Evolutionary conservation across 345 rosid genomes (phyloP).

Genomic region (Rhodamnia rubescens): DNA sequence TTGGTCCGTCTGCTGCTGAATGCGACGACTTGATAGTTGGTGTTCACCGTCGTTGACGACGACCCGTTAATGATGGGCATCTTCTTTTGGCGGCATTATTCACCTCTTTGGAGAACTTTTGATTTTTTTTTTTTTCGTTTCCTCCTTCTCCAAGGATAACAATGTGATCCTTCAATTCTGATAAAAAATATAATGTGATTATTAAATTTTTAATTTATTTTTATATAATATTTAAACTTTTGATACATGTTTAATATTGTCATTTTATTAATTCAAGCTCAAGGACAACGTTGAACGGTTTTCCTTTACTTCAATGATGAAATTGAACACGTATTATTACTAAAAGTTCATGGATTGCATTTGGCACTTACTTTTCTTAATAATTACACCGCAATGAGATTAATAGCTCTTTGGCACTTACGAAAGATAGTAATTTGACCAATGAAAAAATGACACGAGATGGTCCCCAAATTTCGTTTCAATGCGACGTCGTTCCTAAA

Average conservation of each 20-base stretch:
- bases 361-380: not conserved
- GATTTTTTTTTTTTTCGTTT: not conserved
- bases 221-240: too few relatives aligned
- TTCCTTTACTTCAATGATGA: too few relatives aligned
- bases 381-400: not conserved
- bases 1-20: not conserved
- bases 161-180: too few relatives aligned
- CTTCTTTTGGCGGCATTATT: not conserved
- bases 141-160: too few relatives aligned
- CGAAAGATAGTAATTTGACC: not conserved
- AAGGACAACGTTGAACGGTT: too few relatives aligned
- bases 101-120: not conserved
- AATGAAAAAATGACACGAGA: not conserved
- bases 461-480: fast-evolving
- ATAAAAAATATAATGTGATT: too few relatives aligned
- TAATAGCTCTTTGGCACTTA: not conserved
- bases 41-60: not conserved
- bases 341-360: too few relatives aligned
- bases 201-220: too few relatives aligned
- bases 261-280: too few relatives aligned
- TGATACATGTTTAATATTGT: too few relatives aligned
- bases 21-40: not conserved
- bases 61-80: not conserved
- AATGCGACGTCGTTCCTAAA: fast-evolving
- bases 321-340: too few relatives aligned